Conservation (phyloP, 441 rosid genomes). For the Adansonia rubrostipa region DNA sequence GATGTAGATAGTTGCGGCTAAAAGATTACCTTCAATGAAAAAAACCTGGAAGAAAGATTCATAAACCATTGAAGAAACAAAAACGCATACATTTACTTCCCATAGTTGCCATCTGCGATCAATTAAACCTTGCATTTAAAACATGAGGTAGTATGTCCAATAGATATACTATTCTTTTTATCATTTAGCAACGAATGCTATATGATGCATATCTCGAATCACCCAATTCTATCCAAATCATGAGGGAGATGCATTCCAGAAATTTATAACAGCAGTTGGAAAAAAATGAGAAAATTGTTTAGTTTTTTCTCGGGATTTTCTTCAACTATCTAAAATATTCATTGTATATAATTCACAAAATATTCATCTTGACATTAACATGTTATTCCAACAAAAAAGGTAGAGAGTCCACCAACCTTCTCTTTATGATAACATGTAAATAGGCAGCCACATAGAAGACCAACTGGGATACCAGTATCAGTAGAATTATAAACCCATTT, state of each 20-base stretch:
- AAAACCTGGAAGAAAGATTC: slow-evolving; percentile 60
- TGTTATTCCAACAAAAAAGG: slow-evolving; percentile 17
- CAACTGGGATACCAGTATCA: slow-evolving; percentile 66
- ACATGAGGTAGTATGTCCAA: background rate
- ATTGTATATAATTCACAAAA: slow-evolving; percentile 19
- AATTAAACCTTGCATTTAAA: slow-evolving; percentile 30
- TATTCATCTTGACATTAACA: slow-evolving; percentile 5
- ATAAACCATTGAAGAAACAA: slow-evolving; percentile 65
- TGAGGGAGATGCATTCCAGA: background rate
- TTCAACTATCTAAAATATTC: slow-evolving; percentile 3
- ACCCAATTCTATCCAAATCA: background rate
- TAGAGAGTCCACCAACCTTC: slow-evolving; percentile 55
- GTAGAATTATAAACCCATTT: slow-evolving; percentile 64
- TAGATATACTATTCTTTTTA: background rate
- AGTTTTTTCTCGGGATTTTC: background rate
- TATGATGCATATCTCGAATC: background rate
- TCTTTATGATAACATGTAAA: slow-evolving; percentile 64
- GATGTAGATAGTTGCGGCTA: background rate
- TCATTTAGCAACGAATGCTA: background rate
- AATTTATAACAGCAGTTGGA: background rate
- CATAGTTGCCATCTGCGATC: slow-evolving; percentile 69
- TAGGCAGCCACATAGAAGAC: slow-evolving; percentile 74
- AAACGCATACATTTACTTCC: slow-evolving; percentile 51
- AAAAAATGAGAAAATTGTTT: background rate
- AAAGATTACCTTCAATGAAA: slow-evolving; percentile 65